These are phyloP conservation scores for Arthroderma sp. DNA, from an alignment of 2,329 filamentous ascomycete species.

Conservation along the genomic window DNA sequence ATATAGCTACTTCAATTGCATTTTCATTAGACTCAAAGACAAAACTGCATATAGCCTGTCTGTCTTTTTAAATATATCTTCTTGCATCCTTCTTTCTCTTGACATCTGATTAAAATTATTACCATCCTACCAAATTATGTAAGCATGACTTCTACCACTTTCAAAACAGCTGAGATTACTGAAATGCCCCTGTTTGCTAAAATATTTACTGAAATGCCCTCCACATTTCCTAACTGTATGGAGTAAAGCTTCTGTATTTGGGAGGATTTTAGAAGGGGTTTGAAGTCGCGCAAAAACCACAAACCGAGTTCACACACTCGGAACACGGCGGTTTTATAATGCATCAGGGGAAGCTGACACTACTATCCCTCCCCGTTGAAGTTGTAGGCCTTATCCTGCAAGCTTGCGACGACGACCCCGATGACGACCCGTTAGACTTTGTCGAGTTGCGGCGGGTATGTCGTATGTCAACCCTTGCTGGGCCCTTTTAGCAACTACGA, in stretches of 20 bases:
- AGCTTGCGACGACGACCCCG: neutral
- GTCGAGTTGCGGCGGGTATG: neutral
- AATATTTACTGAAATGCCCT: too few relatives aligned
- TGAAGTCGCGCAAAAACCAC: too few relatives aligned
- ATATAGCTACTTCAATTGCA: constrained; percentile 1
- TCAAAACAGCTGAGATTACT: too few relatives aligned
- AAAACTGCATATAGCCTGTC: neutral
- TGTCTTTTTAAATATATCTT: neutral
- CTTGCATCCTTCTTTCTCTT: neutral
- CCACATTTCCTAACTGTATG: too few relatives aligned
- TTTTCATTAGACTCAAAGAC: neutral
- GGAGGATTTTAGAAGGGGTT: too few relatives aligned
- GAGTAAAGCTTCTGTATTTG: too few relatives aligned
- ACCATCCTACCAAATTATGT: too few relatives aligned
- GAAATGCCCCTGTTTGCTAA: too few relatives aligned
- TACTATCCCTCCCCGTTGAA: neutral
- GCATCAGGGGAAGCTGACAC: neutral
- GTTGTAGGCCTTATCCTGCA: neutral
- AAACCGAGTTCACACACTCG: too few relatives aligned
- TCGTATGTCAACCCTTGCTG: too few relatives aligned
- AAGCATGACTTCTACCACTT: too few relatives aligned
- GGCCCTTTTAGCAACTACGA: neutral
- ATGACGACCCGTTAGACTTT: neutral
- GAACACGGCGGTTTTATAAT: neutral
- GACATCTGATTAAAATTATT: too few relatives aligned